Evolutionary conservation across 2,329 filamentous ascomycete species (phyloP).

Genomic region (Teratosphaeriaceae sp.): DNA sequence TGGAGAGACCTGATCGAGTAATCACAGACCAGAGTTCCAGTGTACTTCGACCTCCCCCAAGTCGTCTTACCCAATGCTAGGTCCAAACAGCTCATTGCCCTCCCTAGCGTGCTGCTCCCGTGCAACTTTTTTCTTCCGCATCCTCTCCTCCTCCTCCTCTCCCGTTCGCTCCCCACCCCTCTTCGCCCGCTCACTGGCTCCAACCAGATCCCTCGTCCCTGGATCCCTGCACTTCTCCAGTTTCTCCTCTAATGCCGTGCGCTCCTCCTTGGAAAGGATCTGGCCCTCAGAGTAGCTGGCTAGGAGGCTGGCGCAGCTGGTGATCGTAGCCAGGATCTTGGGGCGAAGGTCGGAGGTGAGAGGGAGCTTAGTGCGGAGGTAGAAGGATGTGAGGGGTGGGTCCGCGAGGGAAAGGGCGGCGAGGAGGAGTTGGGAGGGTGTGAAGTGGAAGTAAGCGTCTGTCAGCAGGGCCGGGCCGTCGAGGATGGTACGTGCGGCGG

Average conservation of each 20-base stretch:
- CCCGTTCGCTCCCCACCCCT: slow-evolving; percentile 31
- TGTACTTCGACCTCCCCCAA: neutral
- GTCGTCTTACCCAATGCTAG: slow-evolving; percentile 16
- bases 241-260: slow-evolving; percentile 51
- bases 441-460: slow-evolving; percentile 95
- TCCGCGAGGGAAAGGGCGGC: slow-evolving; percentile 73
- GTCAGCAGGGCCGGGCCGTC: slow-evolving; percentile 72
- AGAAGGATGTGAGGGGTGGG: slow-evolving; percentile 48
- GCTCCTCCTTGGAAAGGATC: slow-evolving; percentile 27
- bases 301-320: slow-evolving; percentile 36
- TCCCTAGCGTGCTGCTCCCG: slow-evolving; percentile 33
- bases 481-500: slow-evolving; percentile 64
- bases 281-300: slow-evolving; percentile 17
- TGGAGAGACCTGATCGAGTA: too few relatives aligned
- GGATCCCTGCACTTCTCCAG: slow-evolving; percentile 69
- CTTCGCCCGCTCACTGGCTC: slow-evolving; percentile 57
- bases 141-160: slow-evolving; percentile 35
- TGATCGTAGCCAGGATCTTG: slow-evolving; percentile 34
- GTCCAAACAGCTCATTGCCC: slow-evolving; percentile 41
- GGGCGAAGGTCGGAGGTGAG: slow-evolving; percentile 12
- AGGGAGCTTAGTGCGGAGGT: slow-evolving; percentile 39
- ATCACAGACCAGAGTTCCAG: too few relatives aligned
- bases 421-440: slow-evolving; percentile 89
- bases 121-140: slow-evolving; percentile 39
- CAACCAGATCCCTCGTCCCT: slow-evolving; percentile 65